A percentile compares a stretch with the other conserved stretches of the same genome.
These are phyloP conservation scores for Triangularia setosa DNA, from an alignment of 2,329 filamentous ascomycete species.

Conservation along the genomic window DNA sequence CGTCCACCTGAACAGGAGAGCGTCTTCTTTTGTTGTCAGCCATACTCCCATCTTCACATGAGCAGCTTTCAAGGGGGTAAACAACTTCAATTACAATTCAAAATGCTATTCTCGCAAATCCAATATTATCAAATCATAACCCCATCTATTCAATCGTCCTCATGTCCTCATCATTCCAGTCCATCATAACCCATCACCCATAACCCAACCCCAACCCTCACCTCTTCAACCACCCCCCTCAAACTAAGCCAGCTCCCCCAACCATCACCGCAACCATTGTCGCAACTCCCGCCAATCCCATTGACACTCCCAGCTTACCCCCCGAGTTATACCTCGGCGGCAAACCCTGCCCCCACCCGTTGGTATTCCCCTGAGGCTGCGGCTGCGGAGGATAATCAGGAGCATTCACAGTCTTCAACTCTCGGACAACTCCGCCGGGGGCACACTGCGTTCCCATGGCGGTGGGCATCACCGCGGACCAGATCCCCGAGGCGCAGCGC, in stretches of 20 bases:
- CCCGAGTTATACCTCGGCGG: neutral
- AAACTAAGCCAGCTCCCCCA: neutral
- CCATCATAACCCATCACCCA: neutral
- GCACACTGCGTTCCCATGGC: neutral
- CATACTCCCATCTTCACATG: neutral
- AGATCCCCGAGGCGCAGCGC: neutral
- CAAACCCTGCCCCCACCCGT: neutral
- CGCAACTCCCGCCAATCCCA: neutral
- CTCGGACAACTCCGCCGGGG: neutral
- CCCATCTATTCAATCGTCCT: neutral
- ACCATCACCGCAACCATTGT: neutral
- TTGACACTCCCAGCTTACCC: neutral
- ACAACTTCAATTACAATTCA: neutral
- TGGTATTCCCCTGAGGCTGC: neutral
- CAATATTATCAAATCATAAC: no score
- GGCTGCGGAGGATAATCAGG: neutral
- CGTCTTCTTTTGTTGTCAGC: neutral
- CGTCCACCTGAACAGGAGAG: neutral
- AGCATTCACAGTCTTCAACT: neutral
- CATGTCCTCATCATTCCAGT: neutral
- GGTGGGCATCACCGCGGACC: neutral
- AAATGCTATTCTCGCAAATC: neutral
- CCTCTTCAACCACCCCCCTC: neutral
- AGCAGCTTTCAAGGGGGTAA: neutral
- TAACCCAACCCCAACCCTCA: neutral